A percentile compares a stretch with the other conserved stretches of the same genome.
Evolutionary conservation across 2,329 filamentous ascomycete species (phyloP).

Genomic region (Stachybotrys echinatus): DNA sequence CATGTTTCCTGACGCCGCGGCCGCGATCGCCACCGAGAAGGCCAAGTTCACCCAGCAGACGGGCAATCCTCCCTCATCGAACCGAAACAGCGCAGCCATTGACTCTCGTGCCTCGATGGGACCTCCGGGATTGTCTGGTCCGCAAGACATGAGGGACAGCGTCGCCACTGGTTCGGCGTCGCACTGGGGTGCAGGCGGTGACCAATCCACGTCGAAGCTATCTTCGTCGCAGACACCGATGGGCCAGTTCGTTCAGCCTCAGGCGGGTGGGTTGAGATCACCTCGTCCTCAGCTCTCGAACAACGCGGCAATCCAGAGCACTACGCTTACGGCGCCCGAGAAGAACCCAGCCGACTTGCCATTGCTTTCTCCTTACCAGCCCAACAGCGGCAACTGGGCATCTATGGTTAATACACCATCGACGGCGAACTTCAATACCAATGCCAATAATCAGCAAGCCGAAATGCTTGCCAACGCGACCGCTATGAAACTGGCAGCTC

Average conservation of each 20-base stretch:
- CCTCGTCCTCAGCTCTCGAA: constrained; percentile 66
- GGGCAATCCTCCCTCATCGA: constrained; percentile 82
- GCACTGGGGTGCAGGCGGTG: constrained; percentile 65
- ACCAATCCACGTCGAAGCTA: constrained; percentile 60
- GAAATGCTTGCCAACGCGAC: constrained; percentile 99
- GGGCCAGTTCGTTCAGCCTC: constrained; percentile 90
- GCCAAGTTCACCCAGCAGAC: constrained; percentile 96
- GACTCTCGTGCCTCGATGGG: constrained; percentile 71
- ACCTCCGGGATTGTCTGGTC: constrained; percentile 68
- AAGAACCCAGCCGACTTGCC: constrained; percentile 67
- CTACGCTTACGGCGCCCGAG: constrained; percentile 68
- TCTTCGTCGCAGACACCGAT: constrained; percentile 76
- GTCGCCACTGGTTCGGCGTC: constrained; percentile 42
- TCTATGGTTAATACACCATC: constrained; percentile 98
- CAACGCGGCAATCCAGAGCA: constrained; percentile 72
- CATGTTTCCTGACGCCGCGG: constrained; percentile 98
- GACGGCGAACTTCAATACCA: constrained; percentile 73
- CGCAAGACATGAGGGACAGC: constrained; percentile 24
- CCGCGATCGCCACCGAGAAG: constrained; percentile 97
- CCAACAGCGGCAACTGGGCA: constrained; percentile 88
- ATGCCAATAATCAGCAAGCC: constrained; percentile 61
- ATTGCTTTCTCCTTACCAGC: constrained; percentile 76
- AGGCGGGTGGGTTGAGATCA: constrained; percentile 70
- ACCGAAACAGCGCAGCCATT: constrained; percentile 81
- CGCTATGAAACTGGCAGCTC: constrained; percentile 94